phyloP scores from a whole-genome alignment of 2,329 filamentous ascomycete genomes.

The Nemania sp. region DNA sequence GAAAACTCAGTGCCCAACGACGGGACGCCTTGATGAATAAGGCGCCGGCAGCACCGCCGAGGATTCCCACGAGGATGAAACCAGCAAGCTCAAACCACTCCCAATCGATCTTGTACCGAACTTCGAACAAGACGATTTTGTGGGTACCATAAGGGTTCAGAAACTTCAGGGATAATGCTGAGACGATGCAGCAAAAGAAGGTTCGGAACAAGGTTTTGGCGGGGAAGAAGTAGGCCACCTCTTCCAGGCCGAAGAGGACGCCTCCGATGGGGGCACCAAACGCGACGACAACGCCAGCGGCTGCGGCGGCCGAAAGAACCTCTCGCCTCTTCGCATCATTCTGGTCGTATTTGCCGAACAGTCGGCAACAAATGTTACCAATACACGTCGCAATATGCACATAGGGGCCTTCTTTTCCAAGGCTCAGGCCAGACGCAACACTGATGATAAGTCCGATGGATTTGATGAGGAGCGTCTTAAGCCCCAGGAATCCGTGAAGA shows the following conservation, averaged over 20 bases:
- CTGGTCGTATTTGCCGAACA: slow-evolving; percentile 91
- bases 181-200: slow-evolving; percentile 96
- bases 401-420: slow-evolving; percentile 94
- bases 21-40: slow-evolving; percentile 96
- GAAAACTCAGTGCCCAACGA: slow-evolving; percentile 86
- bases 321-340: slow-evolving; percentile 96
- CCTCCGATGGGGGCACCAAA: slow-evolving; percentile 89
- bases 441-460: slow-evolving; percentile 81
- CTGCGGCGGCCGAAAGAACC: slow-evolving; percentile 88
- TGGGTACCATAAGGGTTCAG: slow-evolving; percentile 93
- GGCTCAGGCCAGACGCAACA: slow-evolving; percentile 87
- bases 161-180: slow-evolving; percentile 89
- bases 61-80: slow-evolving; percentile 83
- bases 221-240: slow-evolving; percentile 96
- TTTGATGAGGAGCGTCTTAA: slow-evolving; percentile 86
- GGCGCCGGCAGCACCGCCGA: slow-evolving; percentile 84
- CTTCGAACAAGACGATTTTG: slow-evolving; percentile 96
- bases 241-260: slow-evolving; percentile 90
- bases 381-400: slow-evolving; percentile 97
- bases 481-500: slow-evolving; percentile 89
- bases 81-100: slow-evolving; percentile 85
- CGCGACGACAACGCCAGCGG: slow-evolving; percentile 89
- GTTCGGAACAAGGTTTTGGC: slow-evolving; percentile 96
- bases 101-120: slow-evolving; percentile 90
- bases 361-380: slow-evolving; percentile 89